A percentile compares a stretch with the other conserved stretches of the same genome.
Evolutionary conservation across 2,329 filamentous ascomycete genomes (phyloP).

Genomic region (Bipolaris gigantea): DNA sequence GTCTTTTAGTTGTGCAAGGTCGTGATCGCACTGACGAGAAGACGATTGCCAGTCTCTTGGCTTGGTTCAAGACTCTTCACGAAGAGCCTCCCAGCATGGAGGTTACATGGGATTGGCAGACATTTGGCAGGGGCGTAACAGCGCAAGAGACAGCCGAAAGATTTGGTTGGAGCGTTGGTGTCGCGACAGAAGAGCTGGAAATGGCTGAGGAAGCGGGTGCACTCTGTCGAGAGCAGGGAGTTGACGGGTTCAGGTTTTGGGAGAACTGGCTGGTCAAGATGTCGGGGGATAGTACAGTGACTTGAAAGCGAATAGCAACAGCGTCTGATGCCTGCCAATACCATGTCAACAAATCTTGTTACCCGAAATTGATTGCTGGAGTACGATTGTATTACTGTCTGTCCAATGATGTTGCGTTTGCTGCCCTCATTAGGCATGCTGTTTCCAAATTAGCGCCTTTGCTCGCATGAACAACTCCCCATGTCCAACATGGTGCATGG

Average conservation of each 20-base stretch:
- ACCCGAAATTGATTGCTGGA: not conserved
- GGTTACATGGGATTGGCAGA: constrained; percentile 72
- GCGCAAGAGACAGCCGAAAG: constrained; percentile 84
- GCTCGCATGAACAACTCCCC: too few species aligned
- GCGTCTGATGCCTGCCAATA: not conserved
- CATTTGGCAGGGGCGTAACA: constrained; percentile 83
- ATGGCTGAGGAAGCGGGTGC: constrained; percentile 93
- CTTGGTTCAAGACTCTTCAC: constrained; percentile 77
- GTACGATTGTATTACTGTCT: not conserved
- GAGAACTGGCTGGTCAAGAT: constrained; percentile 62
- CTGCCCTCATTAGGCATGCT: too few species aligned
- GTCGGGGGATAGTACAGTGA: not conserved
- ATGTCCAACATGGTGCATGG: too few species aligned
- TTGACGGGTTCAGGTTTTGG: constrained; percentile 93
- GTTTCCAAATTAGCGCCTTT: too few species aligned
- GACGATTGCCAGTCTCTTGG: constrained; percentile 73
- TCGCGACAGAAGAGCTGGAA: constrained; percentile 91
- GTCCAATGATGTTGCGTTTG: too few species aligned
- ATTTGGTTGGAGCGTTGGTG: constrained; percentile 96
- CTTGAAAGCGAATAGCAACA: not conserved
- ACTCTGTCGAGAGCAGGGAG: constrained; percentile 85
- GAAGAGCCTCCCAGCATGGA: constrained; percentile 65
- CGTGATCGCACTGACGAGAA: constrained; percentile 87
- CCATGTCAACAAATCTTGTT: not conserved
- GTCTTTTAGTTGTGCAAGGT: constrained; percentile 90